Conservation (phyloP, 1,284 basidiomycete genomes). For the Sporisorium iseilematis-ciliati region DNA sequence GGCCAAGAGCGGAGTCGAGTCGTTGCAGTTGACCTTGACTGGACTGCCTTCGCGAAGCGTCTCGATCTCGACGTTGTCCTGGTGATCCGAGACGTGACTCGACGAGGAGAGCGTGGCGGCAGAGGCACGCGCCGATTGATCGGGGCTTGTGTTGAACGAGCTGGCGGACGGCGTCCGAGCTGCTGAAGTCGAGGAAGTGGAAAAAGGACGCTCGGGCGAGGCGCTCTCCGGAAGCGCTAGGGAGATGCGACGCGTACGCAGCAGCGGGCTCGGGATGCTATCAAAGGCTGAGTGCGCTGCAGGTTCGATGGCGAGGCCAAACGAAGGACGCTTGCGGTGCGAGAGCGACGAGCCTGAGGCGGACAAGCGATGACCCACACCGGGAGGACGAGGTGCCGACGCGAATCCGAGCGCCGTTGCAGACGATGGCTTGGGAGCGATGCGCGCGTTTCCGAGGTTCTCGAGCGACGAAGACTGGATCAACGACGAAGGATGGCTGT, state of each 20-base stretch:
- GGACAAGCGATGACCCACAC: slow-evolving; percentile 25
- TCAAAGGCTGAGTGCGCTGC: slow-evolving; percentile 51
- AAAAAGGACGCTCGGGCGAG: slow-evolving; percentile 17
- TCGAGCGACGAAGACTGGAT: slow-evolving; percentile 19
- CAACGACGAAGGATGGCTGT: slow-evolving; percentile 5
- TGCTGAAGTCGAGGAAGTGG: slow-evolving; percentile 28
- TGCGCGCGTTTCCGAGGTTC: neutral
- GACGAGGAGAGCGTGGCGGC: slow-evolving; percentile 32
- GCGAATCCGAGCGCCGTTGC: slow-evolving; percentile 8
- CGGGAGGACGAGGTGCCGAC: slow-evolving; percentile 11
- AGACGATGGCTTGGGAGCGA: neutral
- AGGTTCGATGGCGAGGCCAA: slow-evolving; percentile 47
- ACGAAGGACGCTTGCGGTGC: slow-evolving; percentile 48
- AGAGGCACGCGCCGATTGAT: slow-evolving; percentile 26
- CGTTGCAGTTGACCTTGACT: neutral
- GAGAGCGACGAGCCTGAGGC: slow-evolving; percentile 29
- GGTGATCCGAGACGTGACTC: slow-evolving; percentile 15
- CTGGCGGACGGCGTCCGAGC: slow-evolving; percentile 11
- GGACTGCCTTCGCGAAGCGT: slow-evolving; percentile 27
- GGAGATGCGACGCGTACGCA: slow-evolving; percentile 33
- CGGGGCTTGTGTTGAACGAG: slow-evolving; percentile 24
- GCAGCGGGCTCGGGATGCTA: slow-evolving; percentile 48
- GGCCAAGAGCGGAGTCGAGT: slow-evolving; percentile 3
- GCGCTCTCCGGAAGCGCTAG: slow-evolving; percentile 18
- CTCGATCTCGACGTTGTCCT: slow-evolving; percentile 37